Percentiles rank a stretch among this genome's conserved stretches.
phyloP scores from a whole-genome alignment of 495 filamentous ascomycete species.

The Aspergillus nidulans region DNA sequence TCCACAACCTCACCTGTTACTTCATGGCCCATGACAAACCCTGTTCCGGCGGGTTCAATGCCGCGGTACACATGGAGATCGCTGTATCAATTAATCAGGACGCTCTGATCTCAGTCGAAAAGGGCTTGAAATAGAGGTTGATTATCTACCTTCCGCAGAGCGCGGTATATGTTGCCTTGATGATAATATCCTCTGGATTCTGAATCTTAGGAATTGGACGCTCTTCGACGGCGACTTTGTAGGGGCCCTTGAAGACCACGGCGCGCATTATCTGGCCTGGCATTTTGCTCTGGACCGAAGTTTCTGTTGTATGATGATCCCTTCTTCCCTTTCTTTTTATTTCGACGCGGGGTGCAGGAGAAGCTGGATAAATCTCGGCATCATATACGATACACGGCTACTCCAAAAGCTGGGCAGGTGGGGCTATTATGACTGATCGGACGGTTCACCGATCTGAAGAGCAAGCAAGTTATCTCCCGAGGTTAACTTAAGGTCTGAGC shows the following conservation, averaged over 20 bases:
- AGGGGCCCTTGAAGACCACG: slow-evolving; percentile 47
- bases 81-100: slow-evolving; percentile 35
- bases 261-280: slow-evolving; percentile 38
- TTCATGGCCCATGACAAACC: slow-evolving; percentile 68
- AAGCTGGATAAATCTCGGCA: not conserved
- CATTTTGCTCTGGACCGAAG: slow-evolving; percentile 9
- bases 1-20: slow-evolving; percentile 75
- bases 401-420: not conserved
- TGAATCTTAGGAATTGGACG: slow-evolving; percentile 55
- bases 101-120: not conserved
- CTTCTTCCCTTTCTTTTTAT: not conserved
- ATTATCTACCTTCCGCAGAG: slow-evolving; percentile 74
- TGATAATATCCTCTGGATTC: slow-evolving; percentile 70
- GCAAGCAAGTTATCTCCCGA: not conserved
- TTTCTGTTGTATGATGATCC: not conserved
- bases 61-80: slow-evolving; percentile 91
- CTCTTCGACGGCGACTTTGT: slow-evolving; percentile 46
- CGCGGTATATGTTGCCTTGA: slow-evolving; percentile 81
- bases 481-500: not conserved
- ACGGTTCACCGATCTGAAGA: not conserved
- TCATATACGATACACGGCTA: slow-evolving; percentile 13
- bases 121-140: not conserved
- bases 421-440: slow-evolving; percentile 4
- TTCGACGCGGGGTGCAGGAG: not conserved
- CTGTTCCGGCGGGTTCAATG: slow-evolving; percentile 59